These are phyloP conservation scores for Russula dissimulans DNA, from an alignment of 768 basidiomycete genomes.

Conservation along the genomic window DNA sequence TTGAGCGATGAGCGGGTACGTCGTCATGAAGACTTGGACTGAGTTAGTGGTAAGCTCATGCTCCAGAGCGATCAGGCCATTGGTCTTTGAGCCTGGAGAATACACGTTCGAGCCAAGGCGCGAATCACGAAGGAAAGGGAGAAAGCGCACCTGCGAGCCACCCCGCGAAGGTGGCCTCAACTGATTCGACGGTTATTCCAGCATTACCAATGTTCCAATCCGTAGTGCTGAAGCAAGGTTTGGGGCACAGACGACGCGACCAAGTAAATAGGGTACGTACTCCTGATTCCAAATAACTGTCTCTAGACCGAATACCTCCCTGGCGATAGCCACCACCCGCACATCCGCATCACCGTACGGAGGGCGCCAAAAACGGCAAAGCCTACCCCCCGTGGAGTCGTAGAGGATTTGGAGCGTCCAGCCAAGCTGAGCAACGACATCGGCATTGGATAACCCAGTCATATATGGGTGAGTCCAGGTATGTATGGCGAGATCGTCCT, in stretches of 20 bases:
- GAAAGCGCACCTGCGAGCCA: conserved; percentile 43
- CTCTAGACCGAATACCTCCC: conserved; percentile 74
- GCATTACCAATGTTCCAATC: conserved; percentile 60
- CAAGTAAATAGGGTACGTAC: conserved; percentile 31
- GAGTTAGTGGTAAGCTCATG: conserved; percentile 64
- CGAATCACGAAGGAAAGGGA: neutral
- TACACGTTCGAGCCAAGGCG: neutral
- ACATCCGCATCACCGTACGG: conserved; percentile 81
- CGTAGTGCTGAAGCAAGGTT: conserved; percentile 38
- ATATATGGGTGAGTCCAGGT: conserved; percentile 74
- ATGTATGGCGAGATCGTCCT: conserved; percentile 39
- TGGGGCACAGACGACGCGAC: neutral
- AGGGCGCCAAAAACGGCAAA: conserved; percentile 80
- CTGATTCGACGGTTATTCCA: conserved; percentile 33
- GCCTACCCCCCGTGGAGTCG: conserved; percentile 67
- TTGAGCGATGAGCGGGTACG: conserved; percentile 50
- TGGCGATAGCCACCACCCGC: conserved; percentile 77
- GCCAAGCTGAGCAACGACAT: conserved; percentile 68
- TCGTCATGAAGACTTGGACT: conserved; percentile 56
- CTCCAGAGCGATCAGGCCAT: conserved; percentile 76
- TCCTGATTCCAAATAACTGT: conserved; percentile 92
- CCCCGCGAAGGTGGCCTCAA: conserved; percentile 40
- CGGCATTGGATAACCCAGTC: conserved; percentile 61
- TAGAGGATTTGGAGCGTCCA: conserved; percentile 75
- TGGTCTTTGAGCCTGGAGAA: conserved; percentile 49